Conservation (phyloP, 495 filamentous ascomycete species). For the Neurospora sp. region DNA sequence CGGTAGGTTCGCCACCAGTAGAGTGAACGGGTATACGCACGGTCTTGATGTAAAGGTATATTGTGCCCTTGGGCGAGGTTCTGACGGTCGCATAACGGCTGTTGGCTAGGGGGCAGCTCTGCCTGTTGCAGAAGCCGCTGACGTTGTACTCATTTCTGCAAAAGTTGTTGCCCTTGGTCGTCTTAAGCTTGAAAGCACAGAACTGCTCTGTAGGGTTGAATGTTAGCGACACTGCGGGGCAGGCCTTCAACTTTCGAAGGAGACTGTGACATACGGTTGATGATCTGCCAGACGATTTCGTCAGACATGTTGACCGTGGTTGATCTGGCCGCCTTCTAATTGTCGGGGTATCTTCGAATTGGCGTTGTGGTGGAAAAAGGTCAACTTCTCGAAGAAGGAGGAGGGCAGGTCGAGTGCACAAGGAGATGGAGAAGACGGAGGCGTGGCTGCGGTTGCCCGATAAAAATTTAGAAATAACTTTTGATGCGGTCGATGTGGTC, state of each 20-base stretch:
- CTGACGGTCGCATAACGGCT: slow-evolving; percentile 92
- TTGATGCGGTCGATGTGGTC: neutral
- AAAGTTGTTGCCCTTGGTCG: slow-evolving; percentile 85
- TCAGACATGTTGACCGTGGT: slow-evolving; percentile 46
- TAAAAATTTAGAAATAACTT: slow-evolving; percentile 1
- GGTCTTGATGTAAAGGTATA: slow-evolving; percentile 98
- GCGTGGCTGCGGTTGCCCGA: neutral
- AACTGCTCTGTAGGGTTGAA: slow-evolving; percentile 56
- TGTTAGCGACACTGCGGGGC: slow-evolving; percentile 2
- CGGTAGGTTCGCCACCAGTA: neutral
- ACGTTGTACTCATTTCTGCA: slow-evolving; percentile 85
- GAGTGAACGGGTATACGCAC: slow-evolving; percentile 26
- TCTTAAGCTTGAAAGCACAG: slow-evolving; percentile 94
- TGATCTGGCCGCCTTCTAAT: neutral
- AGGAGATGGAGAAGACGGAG: neutral
- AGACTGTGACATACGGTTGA: slow-evolving; percentile 19
- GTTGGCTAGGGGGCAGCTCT: slow-evolving; percentile 92
- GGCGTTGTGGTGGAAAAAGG: neutral
- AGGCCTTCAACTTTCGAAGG: neutral
- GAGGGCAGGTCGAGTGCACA: neutral
- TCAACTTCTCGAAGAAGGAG: neutral
- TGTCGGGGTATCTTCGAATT: neutral
- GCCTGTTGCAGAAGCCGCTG: slow-evolving; percentile 87
- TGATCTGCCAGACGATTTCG: slow-evolving; percentile 80
- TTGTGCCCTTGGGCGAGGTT: slow-evolving; percentile 62